A percentile compares a stretch with the other conserved stretches of the same genome.
Evolutionary conservation across 352 stramenopile genomes (phyloP).

Genomic region (Globisporangium apiculatum): DNA sequence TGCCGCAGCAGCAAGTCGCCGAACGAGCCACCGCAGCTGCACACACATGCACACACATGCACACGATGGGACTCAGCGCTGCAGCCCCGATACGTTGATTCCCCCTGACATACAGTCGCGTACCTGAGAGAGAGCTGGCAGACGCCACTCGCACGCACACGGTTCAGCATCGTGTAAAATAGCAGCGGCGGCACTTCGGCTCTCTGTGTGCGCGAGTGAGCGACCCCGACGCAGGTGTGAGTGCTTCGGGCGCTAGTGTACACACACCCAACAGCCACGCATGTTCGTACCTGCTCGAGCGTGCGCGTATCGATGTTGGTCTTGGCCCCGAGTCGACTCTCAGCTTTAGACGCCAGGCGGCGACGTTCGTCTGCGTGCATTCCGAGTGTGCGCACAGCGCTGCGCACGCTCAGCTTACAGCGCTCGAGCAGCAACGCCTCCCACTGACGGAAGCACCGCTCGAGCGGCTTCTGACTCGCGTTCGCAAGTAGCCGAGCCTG

Average conservation of each 20-base stretch:
- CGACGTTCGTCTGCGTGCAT: conserved; percentile 12
- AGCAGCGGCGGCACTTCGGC: conserved; percentile 53
- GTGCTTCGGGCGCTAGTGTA: too few relatives aligned
- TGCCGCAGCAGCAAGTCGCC: conserved; percentile 42
- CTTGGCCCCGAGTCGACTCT: conserved; percentile 8
- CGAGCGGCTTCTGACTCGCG: conserved; percentile 44
- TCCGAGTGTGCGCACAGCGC: conserved; percentile 3
- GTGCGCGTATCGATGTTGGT: conserved; percentile 12
- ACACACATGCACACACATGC: not conserved
- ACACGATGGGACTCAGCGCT: not conserved
- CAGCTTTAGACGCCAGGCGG: conserved; percentile 7
- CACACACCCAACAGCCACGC: not conserved
- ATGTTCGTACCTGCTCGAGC: conserved; percentile 44
- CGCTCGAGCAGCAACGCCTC: conserved; percentile 45
- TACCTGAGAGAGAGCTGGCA: conserved; percentile 59
- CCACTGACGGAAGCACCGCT: conserved; percentile 55
- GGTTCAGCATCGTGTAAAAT: conserved; percentile 70
- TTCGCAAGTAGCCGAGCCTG: conserved; percentile 36
- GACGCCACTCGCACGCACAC: conserved; percentile 52
- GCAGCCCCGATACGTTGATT: too few relatives aligned
- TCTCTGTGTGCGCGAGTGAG: conserved; percentile 15
- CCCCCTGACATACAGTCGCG: not conserved
- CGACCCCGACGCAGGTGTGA: not conserved
- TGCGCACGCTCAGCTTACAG: conserved; percentile 30
- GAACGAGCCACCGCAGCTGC: conserved; percentile 28